phyloP scores from a whole-genome alignment of 352 stramenopile species.

The Phytophthora crassamura region DNA sequence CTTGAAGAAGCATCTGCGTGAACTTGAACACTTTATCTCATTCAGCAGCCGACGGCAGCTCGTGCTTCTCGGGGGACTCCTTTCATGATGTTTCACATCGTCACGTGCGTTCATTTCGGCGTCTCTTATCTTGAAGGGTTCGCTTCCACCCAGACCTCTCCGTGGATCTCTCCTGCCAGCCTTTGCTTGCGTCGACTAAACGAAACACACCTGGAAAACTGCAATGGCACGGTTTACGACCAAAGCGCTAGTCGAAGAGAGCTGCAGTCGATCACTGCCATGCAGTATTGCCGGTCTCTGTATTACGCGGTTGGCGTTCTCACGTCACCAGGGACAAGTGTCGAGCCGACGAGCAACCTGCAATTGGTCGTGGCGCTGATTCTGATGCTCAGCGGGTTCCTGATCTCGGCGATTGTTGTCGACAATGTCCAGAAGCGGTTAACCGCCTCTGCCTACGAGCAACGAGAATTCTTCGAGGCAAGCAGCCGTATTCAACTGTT shows the following conservation, averaged over 20 bases:
- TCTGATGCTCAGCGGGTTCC: slow-evolving; percentile 48
- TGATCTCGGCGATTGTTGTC: too few species aligned
- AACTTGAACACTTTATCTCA: slow-evolving; percentile 48
- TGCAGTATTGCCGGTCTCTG: slow-evolving; percentile 42
- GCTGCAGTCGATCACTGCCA: slow-evolving; percentile 3
- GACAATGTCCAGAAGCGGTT: slow-evolving; percentile 59
- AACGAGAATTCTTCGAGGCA: slow-evolving; percentile 55
- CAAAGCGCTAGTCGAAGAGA: slow-evolving; percentile 9
- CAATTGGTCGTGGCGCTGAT: slow-evolving; percentile 41
- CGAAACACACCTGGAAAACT: slow-evolving; percentile 4
- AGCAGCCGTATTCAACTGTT: slow-evolving; percentile 60
- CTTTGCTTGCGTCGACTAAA: slow-evolving; percentile 22
- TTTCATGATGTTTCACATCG: slow-evolving; percentile 53
- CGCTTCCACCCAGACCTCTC: slow-evolving; percentile 7
- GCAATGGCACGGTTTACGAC: background rate
- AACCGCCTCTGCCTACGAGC: slow-evolving; percentile 52
- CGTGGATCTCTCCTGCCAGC: slow-evolving; percentile 30
- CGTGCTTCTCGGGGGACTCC: slow-evolving; percentile 38
- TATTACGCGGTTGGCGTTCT: slow-evolving; percentile 44
- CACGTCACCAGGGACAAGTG: slow-evolving; percentile 39
- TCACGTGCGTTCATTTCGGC: slow-evolving; percentile 43
- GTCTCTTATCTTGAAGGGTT: slow-evolving; percentile 36
- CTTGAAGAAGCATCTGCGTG: slow-evolving; percentile 34
- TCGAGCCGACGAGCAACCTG: slow-evolving; percentile 40
- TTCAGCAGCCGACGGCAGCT: slow-evolving; percentile 50